Base-by-base conservation (phyloP, 2,329 filamentous ascomycete species). In the Phaeosphaeriaceae sp. region DNA sequence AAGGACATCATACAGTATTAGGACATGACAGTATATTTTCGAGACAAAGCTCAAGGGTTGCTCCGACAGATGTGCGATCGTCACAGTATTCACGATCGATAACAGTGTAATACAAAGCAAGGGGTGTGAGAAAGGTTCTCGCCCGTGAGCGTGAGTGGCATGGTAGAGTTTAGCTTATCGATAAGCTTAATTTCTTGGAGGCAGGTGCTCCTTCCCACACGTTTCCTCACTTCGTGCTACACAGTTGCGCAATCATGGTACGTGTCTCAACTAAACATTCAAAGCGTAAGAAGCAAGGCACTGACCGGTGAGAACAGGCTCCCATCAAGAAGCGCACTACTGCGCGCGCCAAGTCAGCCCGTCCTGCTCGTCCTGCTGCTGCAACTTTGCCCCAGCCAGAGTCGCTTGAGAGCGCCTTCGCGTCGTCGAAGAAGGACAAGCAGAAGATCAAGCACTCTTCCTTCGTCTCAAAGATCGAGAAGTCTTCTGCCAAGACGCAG, bases 391-490 rank as follows among this genome's bases (percentile, higher is more conserved):
- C 67, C 46, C 59, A 55, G 35, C 60, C 69, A 48, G 71, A 73
- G 70, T 80, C 66, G 73, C 80, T 49, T 82, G 64, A 54, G 15
- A 54, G 52, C 47, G 42, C 85, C 15, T 94, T 94, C 78, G 81
- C 88, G 60, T 85, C 88, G 55, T 88, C 85, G 63, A 98, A 97
- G 79, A 89, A 87, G 74, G 92, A 96, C 81, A 97, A 94, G 82
- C 91, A 90, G 23, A 81, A 85, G 32, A 92, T 96, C 69, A 94
- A 93, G 74, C 92, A 92, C 82, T 90, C 91, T 0, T 81, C 89
- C 15, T 93, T 98, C 65, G 83, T 97, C 26, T 89, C 88, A 21
- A 91, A 89, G 63, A 91, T 97, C 69, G 82, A 88, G 65, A 92
- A 93, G 66, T 79, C 83, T 7, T 68, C 78, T 54, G 76, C 77